Evolutionary conservation across 345 rosid species (phyloP).

Genomic region (Stellera chamaejasme): DNA sequence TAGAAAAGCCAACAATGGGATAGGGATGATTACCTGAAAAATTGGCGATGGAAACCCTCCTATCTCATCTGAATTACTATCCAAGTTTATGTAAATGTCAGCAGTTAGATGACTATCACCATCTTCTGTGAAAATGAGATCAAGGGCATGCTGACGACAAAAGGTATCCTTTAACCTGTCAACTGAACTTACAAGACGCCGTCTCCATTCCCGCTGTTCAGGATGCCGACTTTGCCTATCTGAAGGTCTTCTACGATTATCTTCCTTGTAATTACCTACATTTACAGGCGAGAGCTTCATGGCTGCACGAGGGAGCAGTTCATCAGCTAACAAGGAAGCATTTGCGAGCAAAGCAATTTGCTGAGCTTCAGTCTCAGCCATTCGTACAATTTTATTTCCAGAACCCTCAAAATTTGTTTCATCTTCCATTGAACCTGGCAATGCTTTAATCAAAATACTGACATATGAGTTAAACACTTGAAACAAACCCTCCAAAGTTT

Average conservation of each 20-base stretch:
- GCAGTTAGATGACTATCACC: constrained; percentile 93
- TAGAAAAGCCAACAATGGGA: not conserved
- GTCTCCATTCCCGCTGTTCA: constrained; percentile 99
- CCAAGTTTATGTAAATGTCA: constrained; percentile 84
- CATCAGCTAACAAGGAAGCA: constrained; percentile 95
- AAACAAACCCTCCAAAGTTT: constrained; percentile 87
- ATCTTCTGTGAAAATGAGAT: constrained; percentile 95
- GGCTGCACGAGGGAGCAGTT: constrained; percentile 97
- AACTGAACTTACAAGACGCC: constrained; percentile 73
- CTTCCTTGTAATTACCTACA: constrained; percentile 58
- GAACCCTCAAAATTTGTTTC: constrained; percentile 75
- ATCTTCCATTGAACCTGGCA: constrained; percentile 95
- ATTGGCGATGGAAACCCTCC: constrained; percentile 88
- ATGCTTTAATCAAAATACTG: constrained; percentile 81
- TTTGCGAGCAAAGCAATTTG: constrained; percentile 97
- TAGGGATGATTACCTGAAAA: constrained; percentile 65
- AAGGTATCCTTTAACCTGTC: constrained; percentile 87
- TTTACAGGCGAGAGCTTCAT: constrained; percentile 72
- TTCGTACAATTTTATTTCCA: constrained; percentile 72
- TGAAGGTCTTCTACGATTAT: constrained; percentile 48
- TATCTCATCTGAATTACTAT: constrained; percentile 58
- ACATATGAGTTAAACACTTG: constrained; percentile 89
- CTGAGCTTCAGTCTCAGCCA: constrained; percentile 94
- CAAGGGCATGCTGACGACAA: constrained; percentile 96
- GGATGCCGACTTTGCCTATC: constrained; percentile 97